Percentiles rank a stretch among this genome's conserved stretches.
Evolutionary conservation across 805 yeast genomes (phyloP).

Genomic region (Starmerella vitae): DNA sequence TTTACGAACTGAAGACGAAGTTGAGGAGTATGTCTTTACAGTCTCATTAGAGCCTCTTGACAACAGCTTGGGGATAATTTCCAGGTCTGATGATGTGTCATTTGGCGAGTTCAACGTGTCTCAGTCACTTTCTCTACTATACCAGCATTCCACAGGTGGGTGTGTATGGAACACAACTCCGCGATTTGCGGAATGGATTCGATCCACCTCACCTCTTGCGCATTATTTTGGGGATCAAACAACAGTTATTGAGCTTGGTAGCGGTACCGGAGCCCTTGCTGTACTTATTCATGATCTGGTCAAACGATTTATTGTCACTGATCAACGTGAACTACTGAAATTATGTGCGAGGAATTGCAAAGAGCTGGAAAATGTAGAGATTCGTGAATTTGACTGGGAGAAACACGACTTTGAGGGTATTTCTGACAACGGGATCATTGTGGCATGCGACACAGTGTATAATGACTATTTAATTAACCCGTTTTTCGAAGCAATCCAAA

Average conservation of each 20-base stretch:
- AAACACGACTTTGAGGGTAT: conserved; percentile 10
- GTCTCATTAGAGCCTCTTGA: background rate
- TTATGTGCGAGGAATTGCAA: conserved; percentile 10
- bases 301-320: conserved; percentile 15
- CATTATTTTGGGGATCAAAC: background rate
- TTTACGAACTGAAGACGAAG: conserved; percentile 1
- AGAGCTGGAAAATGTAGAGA: conserved; percentile 5
- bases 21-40: conserved; percentile 10
- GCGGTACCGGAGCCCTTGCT: conserved; percentile 22
- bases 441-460: conserved; percentile 22
- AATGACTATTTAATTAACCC: conserved; percentile 17
- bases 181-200: conserved; percentile 11
- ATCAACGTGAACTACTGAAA: conserved; percentile 19
- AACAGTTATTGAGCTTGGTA: conserved; percentile 19
- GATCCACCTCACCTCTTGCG: background rate
- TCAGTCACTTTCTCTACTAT: conserved; percentile 15
- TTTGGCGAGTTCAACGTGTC: conserved; percentile 10
- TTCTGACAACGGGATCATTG: conserved; percentile 6
- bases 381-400: conserved; percentile 21
- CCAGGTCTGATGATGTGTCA: conserved; percentile 3
- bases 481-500: conserved; percentile 14
- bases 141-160: conserved; percentile 19
- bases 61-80: conserved; percentile 12
- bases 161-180: conserved; percentile 20
- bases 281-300: conserved; percentile 5